Evolutionary conservation across 2,329 filamentous ascomycete genomes (phyloP), one percentile per base, ranked within the genome.

Genomic region (Pezicula neosporulosa): DNA sequence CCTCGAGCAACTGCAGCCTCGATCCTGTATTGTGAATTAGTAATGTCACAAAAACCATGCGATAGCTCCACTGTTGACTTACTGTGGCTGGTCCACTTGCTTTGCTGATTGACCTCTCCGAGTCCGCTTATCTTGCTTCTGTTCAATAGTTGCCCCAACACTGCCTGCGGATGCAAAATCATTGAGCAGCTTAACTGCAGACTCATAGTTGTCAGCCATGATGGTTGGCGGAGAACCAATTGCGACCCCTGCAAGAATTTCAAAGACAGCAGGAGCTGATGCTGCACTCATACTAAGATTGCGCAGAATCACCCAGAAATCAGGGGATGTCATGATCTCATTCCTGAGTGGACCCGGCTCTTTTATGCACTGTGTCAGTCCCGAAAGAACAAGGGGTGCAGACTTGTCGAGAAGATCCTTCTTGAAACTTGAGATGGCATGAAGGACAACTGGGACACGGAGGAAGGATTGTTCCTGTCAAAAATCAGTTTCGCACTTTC

Each of bases 191-290:
- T 81, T 78, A 49, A 99, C 86, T 3, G 89, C 88, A 19, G 90
- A 86, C 65, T 97, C 91, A 63, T 97, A 99, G 61, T 99, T 99
- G 65, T 97, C 94, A 21, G 92, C 90, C 53, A 91, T 93, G 47
- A 99, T 89, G 6, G 92, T 88, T 13, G 89, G 85, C n/a, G 82
- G 78, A 3, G 78, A 78, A 13, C 86, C 87, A 12, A 80, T 81
- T 2, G 90, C 83, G 24, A 92, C 84, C 49, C 81, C 84, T 64
- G 94, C 87, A 0, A 97, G 77, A n/a, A 97, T 88, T 49, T 87
- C 83, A 67, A 97, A 97, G 0, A 96, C 91, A 15, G 86, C 78
- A 0, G 85, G 77, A 2, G 90, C 88, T 24, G 87, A 86, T 48
- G 89, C 85, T 3, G 82, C 72, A 55, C 86, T 81, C 21, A 77